These are phyloP conservation scores for Alternaria conjuncta DNA, from an alignment of 2,329 filamentous ascomycete genomes.

Conservation along the genomic window DNA sequence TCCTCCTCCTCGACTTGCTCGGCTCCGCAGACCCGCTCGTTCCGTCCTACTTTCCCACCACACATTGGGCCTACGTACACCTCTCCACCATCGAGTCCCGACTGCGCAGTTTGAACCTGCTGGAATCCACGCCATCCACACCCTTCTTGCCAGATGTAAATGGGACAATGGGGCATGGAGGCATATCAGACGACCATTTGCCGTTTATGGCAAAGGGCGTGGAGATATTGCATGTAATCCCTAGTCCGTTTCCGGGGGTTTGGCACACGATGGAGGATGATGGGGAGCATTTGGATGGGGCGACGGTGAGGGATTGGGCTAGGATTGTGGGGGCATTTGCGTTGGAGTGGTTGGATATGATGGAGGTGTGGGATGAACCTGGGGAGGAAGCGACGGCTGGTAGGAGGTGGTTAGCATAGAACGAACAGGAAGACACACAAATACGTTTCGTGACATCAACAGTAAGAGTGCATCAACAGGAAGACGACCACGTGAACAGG, in stretches of 20 bases:
- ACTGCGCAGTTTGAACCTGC: slow-evolving; percentile 69
- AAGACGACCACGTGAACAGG: not conserved
- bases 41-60: slow-evolving; percentile 86
- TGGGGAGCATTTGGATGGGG: slow-evolving; percentile 79
- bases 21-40: slow-evolving; percentile 72
- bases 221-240: slow-evolving; percentile 87
- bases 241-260: slow-evolving; percentile 77
- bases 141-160: slow-evolving; percentile 59
- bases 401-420: not conserved
- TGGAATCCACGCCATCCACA: slow-evolving; percentile 64
- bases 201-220: slow-evolving; percentile 90
- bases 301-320: slow-evolving; percentile 86
- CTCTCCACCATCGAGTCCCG: slow-evolving; percentile 78
- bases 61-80: slow-evolving; percentile 88
- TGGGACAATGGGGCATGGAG: slow-evolving; percentile 32
- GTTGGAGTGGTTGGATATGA: slow-evolving; percentile 90
- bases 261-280: slow-evolving; percentile 91
- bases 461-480: no score
- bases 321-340: slow-evolving; percentile 82
- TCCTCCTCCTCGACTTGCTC: slow-evolving; percentile 89
- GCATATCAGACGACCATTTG: slow-evolving; percentile 85
- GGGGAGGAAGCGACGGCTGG: not conserved
- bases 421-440: not conserved
- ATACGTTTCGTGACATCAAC: not conserved
- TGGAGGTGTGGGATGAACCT: slow-evolving; percentile 52